Conservation (phyloP, 306 rosid species). For the Trifolium fragiferum region DNA sequence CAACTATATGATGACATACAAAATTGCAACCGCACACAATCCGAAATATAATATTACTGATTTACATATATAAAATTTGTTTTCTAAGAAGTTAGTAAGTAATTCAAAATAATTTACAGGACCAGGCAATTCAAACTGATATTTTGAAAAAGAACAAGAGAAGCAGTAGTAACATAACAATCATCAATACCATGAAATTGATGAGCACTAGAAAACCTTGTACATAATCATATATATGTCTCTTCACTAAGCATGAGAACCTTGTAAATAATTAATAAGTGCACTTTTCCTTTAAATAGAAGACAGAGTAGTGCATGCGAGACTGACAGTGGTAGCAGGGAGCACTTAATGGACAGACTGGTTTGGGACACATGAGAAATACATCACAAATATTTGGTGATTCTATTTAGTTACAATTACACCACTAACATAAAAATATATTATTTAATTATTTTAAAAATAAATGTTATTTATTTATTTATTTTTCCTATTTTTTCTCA, state of each 20-base stretch:
- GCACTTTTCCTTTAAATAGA: slow-evolving; percentile 7
- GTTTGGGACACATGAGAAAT: slow-evolving; percentile 6
- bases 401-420: too few relatives aligned
- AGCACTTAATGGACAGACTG: slow-evolving; percentile 46
- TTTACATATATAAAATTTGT: too few relatives aligned
- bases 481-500: too few relatives aligned
- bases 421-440: too few relatives aligned
- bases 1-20: too few relatives aligned
- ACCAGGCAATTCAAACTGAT: neutral
- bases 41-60: too few relatives aligned
- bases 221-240: neutral
- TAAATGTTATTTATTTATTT: too few relatives aligned
- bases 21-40: neutral
- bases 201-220: neutral
- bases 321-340: slow-evolving; percentile 42
- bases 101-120: neutral
- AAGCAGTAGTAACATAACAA: neutral
- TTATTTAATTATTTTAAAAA: too few relatives aligned
- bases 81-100: too few relatives aligned
- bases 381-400: too few relatives aligned
- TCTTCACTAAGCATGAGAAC: slow-evolving; percentile 13
- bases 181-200: neutral
- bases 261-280: slow-evolving; percentile 4
- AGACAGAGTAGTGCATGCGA: slow-evolving; percentile 47
- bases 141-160: neutral